A percentile compares a stretch with the other conserved stretches of the same genome.
phyloP scores from a whole-genome alignment of 768 basidiomycete genomes.

The Leccinum rimulosum region DNA sequence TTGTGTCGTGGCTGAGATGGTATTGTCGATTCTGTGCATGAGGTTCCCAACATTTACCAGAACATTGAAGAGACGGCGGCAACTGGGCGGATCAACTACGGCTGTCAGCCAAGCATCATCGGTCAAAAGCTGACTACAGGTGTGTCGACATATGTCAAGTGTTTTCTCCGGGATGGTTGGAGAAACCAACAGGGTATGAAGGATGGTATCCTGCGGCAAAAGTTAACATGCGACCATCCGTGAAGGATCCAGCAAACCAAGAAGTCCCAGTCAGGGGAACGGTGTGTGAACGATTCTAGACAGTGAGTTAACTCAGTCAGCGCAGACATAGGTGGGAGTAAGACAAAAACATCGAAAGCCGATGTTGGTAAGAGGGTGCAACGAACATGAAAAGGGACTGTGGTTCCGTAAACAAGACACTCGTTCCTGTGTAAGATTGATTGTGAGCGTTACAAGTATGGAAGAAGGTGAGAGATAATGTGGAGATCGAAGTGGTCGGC shows the following conservation, averaged over 20 bases:
- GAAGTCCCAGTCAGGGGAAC: constrained; percentile 32
- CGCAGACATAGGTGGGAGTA: constrained; percentile 21
- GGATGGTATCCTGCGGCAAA: constrained; percentile 23
- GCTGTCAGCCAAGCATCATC: constrained; percentile 24
- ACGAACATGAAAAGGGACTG: constrained; percentile 19
- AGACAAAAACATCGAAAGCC: constrained; percentile 15
- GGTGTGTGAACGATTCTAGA: constrained; percentile 23
- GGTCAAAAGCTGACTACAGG: constrained; percentile 33
- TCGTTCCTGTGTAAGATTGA: constrained; percentile 33
- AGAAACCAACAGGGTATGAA: constrained; percentile 25
- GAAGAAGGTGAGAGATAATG: constrained; percentile 32
- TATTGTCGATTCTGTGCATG: constrained; percentile 28
- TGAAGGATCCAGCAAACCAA: constrained; percentile 23
- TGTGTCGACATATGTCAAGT: constrained; percentile 29
- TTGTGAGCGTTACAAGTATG: constrained; percentile 27
- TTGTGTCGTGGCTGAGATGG: constrained; percentile 29
- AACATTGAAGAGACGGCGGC: constrained; percentile 45
- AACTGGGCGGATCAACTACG: constrained; percentile 28
- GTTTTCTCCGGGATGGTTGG: constrained; percentile 31
- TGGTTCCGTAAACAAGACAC: constrained; percentile 31
- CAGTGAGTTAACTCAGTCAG: constrained; percentile 25
- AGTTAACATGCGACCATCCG: constrained; percentile 9
- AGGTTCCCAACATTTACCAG: constrained; percentile 41
- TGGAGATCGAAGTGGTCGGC: constrained; percentile 33
- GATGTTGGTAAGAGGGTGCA: constrained; percentile 13